Conservation (phyloP, 805 yeast genomes). For the Kodamaea hsintzibuensis region DNA sequence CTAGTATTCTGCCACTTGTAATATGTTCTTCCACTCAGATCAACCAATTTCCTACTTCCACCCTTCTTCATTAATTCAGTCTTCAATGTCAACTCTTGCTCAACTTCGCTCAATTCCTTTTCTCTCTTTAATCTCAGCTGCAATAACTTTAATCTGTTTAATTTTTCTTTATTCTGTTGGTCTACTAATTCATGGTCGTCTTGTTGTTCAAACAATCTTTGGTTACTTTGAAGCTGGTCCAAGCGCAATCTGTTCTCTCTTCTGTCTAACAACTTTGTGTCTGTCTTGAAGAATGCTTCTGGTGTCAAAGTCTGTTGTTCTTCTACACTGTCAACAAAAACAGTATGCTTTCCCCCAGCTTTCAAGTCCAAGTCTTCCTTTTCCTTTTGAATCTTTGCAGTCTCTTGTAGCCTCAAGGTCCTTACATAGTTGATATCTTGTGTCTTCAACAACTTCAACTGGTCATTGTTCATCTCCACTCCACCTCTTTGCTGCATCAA, state of each 20-base stretch:
- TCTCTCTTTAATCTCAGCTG: slow-evolving; percentile 71
- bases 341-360: slow-evolving; percentile 75
- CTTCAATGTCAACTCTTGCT: slow-evolving; percentile 71
- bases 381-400: slow-evolving; percentile 60
- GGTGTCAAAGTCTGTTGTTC: slow-evolving; percentile 62
- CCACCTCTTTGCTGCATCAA: slow-evolving; percentile 64
- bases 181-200: slow-evolving; percentile 31
- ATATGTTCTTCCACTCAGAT: slow-evolving; percentile 62
- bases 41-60: slow-evolving; percentile 71
- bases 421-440: slow-evolving; percentile 89
- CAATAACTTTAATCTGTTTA: slow-evolving; percentile 59
- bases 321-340: slow-evolving; percentile 70
- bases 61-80: slow-evolving; percentile 92
- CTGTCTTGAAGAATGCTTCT: slow-evolving; percentile 69
- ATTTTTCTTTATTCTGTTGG: slow-evolving; percentile 51
- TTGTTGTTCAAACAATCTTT: slow-evolving; percentile 25
- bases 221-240: slow-evolving; percentile 54
- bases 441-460: slow-evolving; percentile 79
- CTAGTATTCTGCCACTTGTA: slow-evolving; percentile 87
- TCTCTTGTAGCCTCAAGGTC: slow-evolving; percentile 71
- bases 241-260: slow-evolving; percentile 71
- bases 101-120: slow-evolving; percentile 63
- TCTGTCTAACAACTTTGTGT: slow-evolving; percentile 56
- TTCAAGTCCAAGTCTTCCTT: slow-evolving; percentile 49
- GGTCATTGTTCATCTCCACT: slow-evolving; percentile 65